Evolutionary conservation across 495 filamentous ascomycete species (phyloP).

Genomic region (Penicillium chermesinum): DNA sequence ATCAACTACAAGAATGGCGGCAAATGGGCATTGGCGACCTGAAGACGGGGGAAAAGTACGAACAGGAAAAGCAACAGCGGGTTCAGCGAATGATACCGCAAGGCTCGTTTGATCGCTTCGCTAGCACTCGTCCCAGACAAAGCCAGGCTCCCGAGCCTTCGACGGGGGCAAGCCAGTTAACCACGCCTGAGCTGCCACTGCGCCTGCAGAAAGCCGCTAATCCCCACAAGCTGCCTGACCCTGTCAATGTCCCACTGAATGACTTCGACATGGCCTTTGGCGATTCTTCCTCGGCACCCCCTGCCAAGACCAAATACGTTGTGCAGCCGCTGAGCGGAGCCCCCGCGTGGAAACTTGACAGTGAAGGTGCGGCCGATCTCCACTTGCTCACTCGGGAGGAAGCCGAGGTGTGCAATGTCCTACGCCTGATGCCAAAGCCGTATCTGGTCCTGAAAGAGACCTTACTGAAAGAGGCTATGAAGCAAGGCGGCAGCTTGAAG

Average conservation of each 20-base stretch:
- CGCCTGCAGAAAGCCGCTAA: conserved; percentile 46
- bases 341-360: conserved; percentile 61
- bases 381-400: conserved; percentile 87
- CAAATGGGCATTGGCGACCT: conserved; percentile 76
- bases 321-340: conserved; percentile 50
- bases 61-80: conserved; percentile 77
- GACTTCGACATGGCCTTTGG: conserved; percentile 42
- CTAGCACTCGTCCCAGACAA: conserved; percentile 51
- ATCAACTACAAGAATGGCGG: conserved; percentile 92
- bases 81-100: conserved; percentile 65
- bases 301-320: conserved; percentile 44
- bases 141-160: conserved; percentile 61
- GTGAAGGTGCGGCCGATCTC: conserved; percentile 71
- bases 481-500: conserved; percentile 78
- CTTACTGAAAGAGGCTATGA: conserved; percentile 80
- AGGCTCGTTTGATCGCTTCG: conserved; percentile 76
- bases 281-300: conserved; percentile 36
- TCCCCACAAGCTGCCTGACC: conserved; percentile 29
- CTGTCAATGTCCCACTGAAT: conserved; percentile 30
- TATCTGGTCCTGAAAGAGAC: conserved; percentile 92
- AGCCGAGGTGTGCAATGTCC: conserved; percentile 72
- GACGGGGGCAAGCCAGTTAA: conserved; percentile 64
- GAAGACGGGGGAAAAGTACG: conserved; percentile 86
- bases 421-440: conserved; percentile 84
- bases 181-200: conserved; percentile 68